Evolutionary conservation across 805 yeast genomes (phyloP), one percentile per base, ranked within the genome.

Genomic region (Cyberlindnera xylosilytica): DNA sequence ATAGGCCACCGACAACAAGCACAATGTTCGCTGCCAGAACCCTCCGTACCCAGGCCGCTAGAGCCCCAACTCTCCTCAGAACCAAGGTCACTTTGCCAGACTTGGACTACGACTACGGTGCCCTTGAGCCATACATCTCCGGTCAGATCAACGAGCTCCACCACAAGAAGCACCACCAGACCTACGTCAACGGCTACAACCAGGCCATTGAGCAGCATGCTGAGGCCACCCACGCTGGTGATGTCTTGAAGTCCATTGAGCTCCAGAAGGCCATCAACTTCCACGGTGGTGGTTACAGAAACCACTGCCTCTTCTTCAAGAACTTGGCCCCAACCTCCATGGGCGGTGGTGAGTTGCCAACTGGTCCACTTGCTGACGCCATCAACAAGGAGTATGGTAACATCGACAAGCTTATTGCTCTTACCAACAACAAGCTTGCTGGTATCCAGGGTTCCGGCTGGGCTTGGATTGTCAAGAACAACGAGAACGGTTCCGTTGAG

Each of bases 371-470:
- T 26, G 77, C 72, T 40, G 66, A 75, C 59, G 81, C 82, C 49
- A 77, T 88, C 47, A 58, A 63, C 38, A 69, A 66, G 33, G 81
- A 84, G 62, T 87, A 74, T 60, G 96, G 96, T 27, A 73, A 82
- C 15, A 66, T 84, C 46, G 96, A 89, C 54, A 73, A 72, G 43
- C 72, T 89, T 65, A 79, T 81, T 46, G 56, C 66, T 31, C 58
- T 75, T 46, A 78, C 90, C 52, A 88, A 87, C 65, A 55, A 76
- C 33, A 77, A 79, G 61, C 69, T 88, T 57, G 95, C 95, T 28
- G 93, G 93, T 44, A 76, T 88, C 56, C 96, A 88, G 69, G 97
- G 97, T 62, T 84, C 96, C 6, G 97, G 97, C 35, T 88, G 97
- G 97, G 93, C 93, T 24, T 88, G 90, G 73, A 72, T 88, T 51